These are phyloP conservation scores for Botrytis squamosa DNA, from an alignment of 2,329 filamentous ascomycete species.

Conservation along the genomic window DNA sequence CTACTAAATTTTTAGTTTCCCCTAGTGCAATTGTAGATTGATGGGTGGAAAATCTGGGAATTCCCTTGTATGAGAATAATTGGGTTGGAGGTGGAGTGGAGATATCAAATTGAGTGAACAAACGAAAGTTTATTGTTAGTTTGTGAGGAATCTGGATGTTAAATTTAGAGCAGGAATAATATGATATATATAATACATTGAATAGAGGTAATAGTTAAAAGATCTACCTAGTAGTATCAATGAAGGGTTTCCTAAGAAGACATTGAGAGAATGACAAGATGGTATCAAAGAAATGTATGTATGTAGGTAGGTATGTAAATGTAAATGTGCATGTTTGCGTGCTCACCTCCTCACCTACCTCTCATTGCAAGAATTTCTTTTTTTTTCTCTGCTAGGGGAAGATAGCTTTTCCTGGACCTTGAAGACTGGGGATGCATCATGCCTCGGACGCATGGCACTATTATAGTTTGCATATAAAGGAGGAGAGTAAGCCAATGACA, in stretches of 20 bases:
- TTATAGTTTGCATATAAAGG: background rate
- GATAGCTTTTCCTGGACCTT: background rate
- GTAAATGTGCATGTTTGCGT: background rate
- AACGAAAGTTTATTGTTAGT: background rate
- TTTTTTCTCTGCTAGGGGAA: background rate
- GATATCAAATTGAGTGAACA: background rate
- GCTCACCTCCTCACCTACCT: background rate
- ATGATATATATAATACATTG: background rate
- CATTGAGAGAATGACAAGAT: background rate
- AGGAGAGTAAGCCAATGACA: background rate
- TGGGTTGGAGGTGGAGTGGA: background rate
- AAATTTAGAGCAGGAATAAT: background rate
- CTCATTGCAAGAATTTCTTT: background rate
- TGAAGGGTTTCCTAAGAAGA: background rate
- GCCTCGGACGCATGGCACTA: background rate
- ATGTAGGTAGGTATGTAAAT: background rate
- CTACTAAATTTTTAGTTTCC: slow-evolving; percentile 6
- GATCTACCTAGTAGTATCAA: background rate
- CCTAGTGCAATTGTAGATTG: background rate
- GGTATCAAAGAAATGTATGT: background rate
- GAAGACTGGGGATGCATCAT: background rate
- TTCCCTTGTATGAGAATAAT: background rate
- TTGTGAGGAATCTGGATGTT: background rate
- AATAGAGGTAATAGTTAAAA: too few relatives aligned
- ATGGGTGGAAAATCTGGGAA: background rate